Base-by-base conservation (phyloP, 2,329 filamentous ascomycete species). In the Trichophyton rubrum region DNA sequence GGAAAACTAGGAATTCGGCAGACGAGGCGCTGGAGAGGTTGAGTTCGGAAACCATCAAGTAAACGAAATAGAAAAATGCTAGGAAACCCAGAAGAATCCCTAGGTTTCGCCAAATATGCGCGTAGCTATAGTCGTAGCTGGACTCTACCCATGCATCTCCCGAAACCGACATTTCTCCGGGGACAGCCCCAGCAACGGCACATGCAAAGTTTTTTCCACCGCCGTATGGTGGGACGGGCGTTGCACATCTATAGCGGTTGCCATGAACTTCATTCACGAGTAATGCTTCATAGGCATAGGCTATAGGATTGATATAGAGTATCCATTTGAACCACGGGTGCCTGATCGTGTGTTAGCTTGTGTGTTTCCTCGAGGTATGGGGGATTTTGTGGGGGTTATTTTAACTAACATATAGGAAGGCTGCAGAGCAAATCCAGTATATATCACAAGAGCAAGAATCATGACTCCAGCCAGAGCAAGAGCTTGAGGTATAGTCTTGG, bases 1-100 rank as follows among this genome's bases (percentile, higher is more conserved):
- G 79, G 69, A 88, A 90, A 8, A 90, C 83, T 0, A 90, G 79
- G 0, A 85, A 81, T 67, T 90, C 87, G 0, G 85, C 86, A 0
- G 81, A 85, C 58, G 82, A 86, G 1, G 77, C 75, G 0, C 80
- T 82, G 0, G 80, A 77, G 0, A 85, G 85, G 70, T 87, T 87
- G 65, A 86, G 64, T 67, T 90, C 86, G 0, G 81, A 80, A 0
- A 82, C 82, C 15, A 81, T 53, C 58, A 89, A 80, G 72, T 90
- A 88, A 0, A 85, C 65, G 2, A 72, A 61, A 73, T 85, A 81
- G 73, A 89, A 88, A 60, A 79, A 82, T 33, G 87, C 65, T 58
- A 86, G 72, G 70, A 89, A 88, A 0, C 71, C 85, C 15, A 85
- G 68, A 1, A 89, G 69, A 60, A 90, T 87, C 0, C 86, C 86